These are phyloP conservation scores for Phytophthora sp. DNA, from an alignment of 352 stramenopile species.

Conservation along the genomic window DNA sequence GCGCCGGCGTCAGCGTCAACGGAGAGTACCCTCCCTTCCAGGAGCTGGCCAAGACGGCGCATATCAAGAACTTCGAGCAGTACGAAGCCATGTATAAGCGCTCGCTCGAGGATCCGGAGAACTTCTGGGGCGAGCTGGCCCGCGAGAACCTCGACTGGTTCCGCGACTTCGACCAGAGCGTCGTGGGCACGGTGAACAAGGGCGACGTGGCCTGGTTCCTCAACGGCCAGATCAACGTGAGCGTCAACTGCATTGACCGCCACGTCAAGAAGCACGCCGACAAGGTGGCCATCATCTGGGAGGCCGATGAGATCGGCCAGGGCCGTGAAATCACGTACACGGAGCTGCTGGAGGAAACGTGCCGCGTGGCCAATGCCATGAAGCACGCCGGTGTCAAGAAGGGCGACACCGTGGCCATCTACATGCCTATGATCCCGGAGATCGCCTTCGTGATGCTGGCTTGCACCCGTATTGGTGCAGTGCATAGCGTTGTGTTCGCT, in stretches of 20 bases:
- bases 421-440: constrained; percentile 99
- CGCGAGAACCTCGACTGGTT: constrained; percentile 94
- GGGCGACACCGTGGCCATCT: constrained; percentile 97
- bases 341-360: constrained; percentile 64
- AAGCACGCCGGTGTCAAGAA: constrained; percentile 88
- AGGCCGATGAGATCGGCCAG: constrained; percentile 96
- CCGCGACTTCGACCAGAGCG: constrained; percentile 90
- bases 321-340: constrained; percentile 63
- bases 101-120: constrained; percentile 86
- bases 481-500: constrained; percentile 98
- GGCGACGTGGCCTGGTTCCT: constrained; percentile 95
- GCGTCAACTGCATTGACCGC: constrained; percentile 96
- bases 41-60: constrained; percentile 57
- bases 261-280: constrained; percentile 81
- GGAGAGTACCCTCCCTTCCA: constrained; percentile 30
- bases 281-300: constrained; percentile 97
- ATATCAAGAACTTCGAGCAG: constrained; percentile 72
- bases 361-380: constrained; percentile 96
- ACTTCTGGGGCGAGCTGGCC: constrained; percentile 94
- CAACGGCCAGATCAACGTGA: constrained; percentile 95
- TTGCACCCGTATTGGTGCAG: constrained; percentile 96
- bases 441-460: constrained; percentile 98
- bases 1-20: constrained; percentile 34
- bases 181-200: constrained; percentile 88
- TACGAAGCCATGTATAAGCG: constrained; percentile 90